These are phyloP conservation scores for Blepharisma japonicum DNA, from an alignment of 73 alveolate genomes.

Conservation along the genomic window DNA sequence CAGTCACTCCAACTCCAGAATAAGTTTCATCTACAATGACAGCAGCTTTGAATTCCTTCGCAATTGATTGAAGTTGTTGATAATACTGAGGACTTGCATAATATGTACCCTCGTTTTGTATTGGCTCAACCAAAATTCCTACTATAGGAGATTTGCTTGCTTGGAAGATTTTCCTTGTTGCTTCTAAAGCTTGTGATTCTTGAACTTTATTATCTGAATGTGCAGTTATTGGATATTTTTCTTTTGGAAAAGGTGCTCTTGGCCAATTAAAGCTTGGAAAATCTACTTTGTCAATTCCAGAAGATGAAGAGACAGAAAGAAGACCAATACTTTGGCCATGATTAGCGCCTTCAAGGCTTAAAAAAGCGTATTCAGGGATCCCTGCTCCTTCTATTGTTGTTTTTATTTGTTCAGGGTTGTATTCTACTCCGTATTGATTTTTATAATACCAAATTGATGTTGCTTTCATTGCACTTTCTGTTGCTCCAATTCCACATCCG, in stretches of 20 bases:
- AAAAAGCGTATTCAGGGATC: not conserved
- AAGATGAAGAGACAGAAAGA: conserved; percentile 30
- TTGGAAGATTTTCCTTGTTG: conserved; percentile 36
- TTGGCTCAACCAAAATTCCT: conserved; percentile 64
- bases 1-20: conserved; percentile 56
- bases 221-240: conserved; percentile 41
- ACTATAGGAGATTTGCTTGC: conserved; percentile 39
- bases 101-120: conserved; percentile 28
- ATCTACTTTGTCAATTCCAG: not conserved
- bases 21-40: conserved; percentile 61
- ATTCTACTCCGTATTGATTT: not conserved
- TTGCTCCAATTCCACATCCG: not conserved
- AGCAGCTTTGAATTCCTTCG: conserved; percentile 43
- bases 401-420: not conserved
- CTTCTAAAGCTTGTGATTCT: conserved; percentile 52
- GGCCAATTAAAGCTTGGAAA: conserved; percentile 42
- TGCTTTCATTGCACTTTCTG: not conserved
- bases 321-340: conserved; percentile 53
- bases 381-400: not conserved
- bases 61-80: conserved; percentile 37
- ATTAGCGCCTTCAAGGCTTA: conserved; percentile 42
- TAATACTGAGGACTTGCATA: conserved; percentile 58
- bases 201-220: conserved; percentile 44
- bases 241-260: conserved; percentile 52
- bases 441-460: not conserved